Base-by-base conservation (phyloP, 371 early-diverging fungal species). In the Phascolomyces articulosus region DNA sequence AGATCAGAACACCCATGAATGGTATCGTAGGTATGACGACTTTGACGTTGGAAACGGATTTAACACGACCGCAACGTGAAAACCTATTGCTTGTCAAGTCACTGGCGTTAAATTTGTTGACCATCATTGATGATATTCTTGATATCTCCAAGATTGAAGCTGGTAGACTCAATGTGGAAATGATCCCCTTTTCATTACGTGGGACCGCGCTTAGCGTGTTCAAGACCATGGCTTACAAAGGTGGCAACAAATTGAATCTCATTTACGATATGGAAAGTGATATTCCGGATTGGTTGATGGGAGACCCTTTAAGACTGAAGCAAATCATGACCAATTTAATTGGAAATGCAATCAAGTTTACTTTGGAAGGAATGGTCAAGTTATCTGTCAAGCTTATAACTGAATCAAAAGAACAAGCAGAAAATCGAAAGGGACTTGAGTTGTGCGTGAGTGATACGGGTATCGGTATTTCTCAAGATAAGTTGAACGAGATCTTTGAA, bases 261-360 rank as follows among this genome's bases (percentile, higher is more conserved):
- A 81, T 85, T 48, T 87, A 89, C 58, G 77, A 85, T 51, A 86
- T 90, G 31, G 86, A 91, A 27, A 78, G 84, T 29, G 75, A 79
- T 18, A 86, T 90, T 62, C 91, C 91, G 0, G 89, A 90, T 58
- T 81, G 85, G 59, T 60, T 91, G 3, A 77, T 92, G n/a, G 90
- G 91, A 47, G 95, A 95, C 74, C 90, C 91, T 31, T 76, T 87
- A 31, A 81, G 95, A 24, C 70, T 93, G 26, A 79, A 87, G 38
- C 94, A 94, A 71, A 87, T 94, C 23, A 85, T 95, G 63, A 93
- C 91, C 16, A 91, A 95, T 58, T 72, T 94, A n/a, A 90, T 91
- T 24, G 91, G 91, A 49, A 92, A 95, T 67, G 92, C 95, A n/a
- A 84, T 95, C 66, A 93, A 94, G 73, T 94, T 94, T 60, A 93